Evolutionary conservation across 345 rosid genomes (phyloP), one percentile per base, ranked within the genome.

Genomic region (Eucalyptus polybractea): DNA sequence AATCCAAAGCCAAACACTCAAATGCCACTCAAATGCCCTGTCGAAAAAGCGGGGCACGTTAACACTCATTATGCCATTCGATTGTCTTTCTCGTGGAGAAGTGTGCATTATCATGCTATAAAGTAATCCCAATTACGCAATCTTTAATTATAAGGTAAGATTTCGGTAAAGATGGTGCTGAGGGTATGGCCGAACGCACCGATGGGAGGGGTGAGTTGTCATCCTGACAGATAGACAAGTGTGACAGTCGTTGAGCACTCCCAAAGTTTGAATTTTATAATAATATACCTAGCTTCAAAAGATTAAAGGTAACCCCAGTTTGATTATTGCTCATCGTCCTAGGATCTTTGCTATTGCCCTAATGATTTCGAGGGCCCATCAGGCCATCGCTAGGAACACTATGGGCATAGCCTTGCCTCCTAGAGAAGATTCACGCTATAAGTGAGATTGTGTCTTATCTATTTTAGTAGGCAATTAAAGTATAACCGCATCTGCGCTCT

Each of bases 11-110:
- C 83, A 83, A 14, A 29, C 49, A 88, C 90, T 87, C 89, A 90
- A 93, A 88, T 93, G 83, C 86, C 94, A 91, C 93, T 94, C 92
- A 90, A 92, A 86, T 85, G 76, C 89, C 88, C 88, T 88, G 65
- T 65, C 72, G 29, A 88, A 90, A 87, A 93, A 92, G 92, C 24
- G 91, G 88, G 88, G 95, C 95, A 94, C 93, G 96, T 95, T 94
- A 51, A 80, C 91, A 89, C 92, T 94, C 92, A 93, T 94, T 86
- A 92, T 94, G 95, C 93, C 87, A 51, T 91, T 86, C 89, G 91
- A 87, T 83, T 94, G 96, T 95, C 97, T 93, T 89, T 93, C 91
- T 90, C 89, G 94, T 91, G 92, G 91, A 53, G 89, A 80, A 88
- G 87, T 50, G 69, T 83, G 90, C 87, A 80, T 49, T 14, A 58